Base-by-base conservation (phyloP, 148 eudicot genomes). In the Linanthus parryae region DNA sequence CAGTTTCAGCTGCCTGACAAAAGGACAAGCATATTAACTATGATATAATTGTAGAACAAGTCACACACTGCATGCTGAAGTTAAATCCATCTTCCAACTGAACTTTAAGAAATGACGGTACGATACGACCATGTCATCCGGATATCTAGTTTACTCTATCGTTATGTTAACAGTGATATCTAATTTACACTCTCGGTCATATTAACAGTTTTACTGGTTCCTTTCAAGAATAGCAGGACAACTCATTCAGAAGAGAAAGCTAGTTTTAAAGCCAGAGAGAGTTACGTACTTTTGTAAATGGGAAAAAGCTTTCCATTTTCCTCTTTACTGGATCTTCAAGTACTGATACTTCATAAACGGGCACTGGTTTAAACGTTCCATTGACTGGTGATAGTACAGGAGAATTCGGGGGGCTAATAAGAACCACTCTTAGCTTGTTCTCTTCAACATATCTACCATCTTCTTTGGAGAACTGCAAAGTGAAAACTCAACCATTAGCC, bases 401-500 rank as follows among this genome's bases (percentile, higher is more conserved):
- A 52, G 88, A 79, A 53, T 43, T 51, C 5, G 92, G 65, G 62
- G 85, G 74, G 47, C 63, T 46, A 58, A 69, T 58, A 50, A 87
- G 88, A 50, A 70, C 59, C 65, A 92, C 99, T 49, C 78, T 81
- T 63, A 92, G 67, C 77, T 87, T 92, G 35, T 57, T 63, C 69
- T 92, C 99, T 63, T 92, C 83, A 57, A 92, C 44, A 56, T 66
- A 55, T 60, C 61, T 82, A 15, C 67, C 79, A 57, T 58, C 63
- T 22, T 69, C 87, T 68, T 69, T 87, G 16, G 67, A 47, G 56
- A 85, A 85, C 95, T 85, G 75, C 36, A 23, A 46, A 38, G 56
- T 27, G 22, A 42, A 31, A 57, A n/a, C n/a, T n/a, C n/a, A n/a
- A n/a, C n/a, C n/a, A n/a, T n/a, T n/a, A n/a, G n/a, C n/a, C n/a